Evolutionary conservation across 306 rosid genomes (phyloP), one percentile per base, ranked within the genome.

Genomic region (Prunus dulcis): DNA sequence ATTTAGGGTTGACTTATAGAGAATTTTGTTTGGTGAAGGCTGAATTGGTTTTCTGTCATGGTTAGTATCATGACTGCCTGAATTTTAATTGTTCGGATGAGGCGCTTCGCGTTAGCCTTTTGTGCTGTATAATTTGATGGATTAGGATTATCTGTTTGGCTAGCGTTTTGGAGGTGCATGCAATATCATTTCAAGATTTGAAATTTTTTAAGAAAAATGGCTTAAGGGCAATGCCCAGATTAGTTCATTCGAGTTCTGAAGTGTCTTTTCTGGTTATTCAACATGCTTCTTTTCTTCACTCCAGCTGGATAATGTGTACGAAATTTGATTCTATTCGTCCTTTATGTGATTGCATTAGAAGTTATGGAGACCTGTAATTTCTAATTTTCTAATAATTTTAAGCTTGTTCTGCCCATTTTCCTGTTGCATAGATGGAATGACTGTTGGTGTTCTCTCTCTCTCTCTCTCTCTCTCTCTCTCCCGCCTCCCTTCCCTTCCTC

Each of bases 41-140:
- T 64, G 69, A 34, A 66, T 38, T 38, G 25, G 25, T 3, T 64
- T 38, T 65, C 8, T 4, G 28, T 12, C 46, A 7, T 6, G 25
- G 58, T 3, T 15, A 14, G 22, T 11, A 20, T 62, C 12, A 9
- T 50, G 9, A 46, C 56, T 64, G 49, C 64, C 79, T 72, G 69
- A 19, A 74, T 57, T 34, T 84, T 67, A 9, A 58, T 77, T 34
- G 75, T 62, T 66, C 5, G 47, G 53, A 20, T 11, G 12, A 19
- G 20, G 11, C 12, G 67, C 6, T 15, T 45, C 1, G 8, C 19
- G 15, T 12, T 15, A 19, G 50, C 20, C 19, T 28, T n/a, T 71
- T 18, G 10, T 75, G 38, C 11, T 51, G 17, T 27, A 25, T 34
- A 18, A 52, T 41, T 18, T n/a, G 46, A 63, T 45, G n/a, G 53